A percentile compares a stretch with the other conserved stretches of the same genome.
phyloP scores from a whole-genome alignment of 306 rosid genomes.

The Vachellia collinsii region DNA sequence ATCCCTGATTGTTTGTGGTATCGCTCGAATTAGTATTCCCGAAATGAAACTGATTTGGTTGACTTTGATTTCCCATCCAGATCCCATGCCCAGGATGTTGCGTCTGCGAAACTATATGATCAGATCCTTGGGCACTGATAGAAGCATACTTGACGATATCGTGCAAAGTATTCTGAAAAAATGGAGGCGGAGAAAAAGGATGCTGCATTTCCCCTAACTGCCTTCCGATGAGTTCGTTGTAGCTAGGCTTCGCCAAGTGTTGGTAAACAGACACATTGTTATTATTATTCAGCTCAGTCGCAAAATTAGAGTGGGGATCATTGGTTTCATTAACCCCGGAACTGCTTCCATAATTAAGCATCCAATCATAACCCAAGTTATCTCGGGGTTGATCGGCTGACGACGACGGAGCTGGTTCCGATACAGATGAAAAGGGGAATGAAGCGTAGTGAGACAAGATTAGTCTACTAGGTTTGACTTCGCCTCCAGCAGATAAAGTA shows the following conservation, averaged over 20 bases:
- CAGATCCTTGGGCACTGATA: slow-evolving; percentile 36
- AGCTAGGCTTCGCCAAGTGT: slow-evolving; percentile 35
- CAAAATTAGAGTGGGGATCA: slow-evolving; percentile 28
- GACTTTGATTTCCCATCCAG: slow-evolving; percentile 47
- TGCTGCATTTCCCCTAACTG: slow-evolving; percentile 47
- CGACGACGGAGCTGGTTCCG: background rate
- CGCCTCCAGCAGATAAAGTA: slow-evolving; percentile 22
- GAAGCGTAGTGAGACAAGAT: slow-evolving; percentile 33
- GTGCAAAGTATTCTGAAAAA: slow-evolving; percentile 57
- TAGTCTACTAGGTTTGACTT: slow-evolving; percentile 1
- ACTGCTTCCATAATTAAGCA: slow-evolving; percentile 46
- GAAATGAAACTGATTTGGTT: slow-evolving; percentile 41
- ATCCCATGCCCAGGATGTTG: slow-evolving; percentile 35
- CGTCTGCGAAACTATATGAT: slow-evolving; percentile 38
- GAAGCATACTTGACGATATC: slow-evolving; percentile 60
- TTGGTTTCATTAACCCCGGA: slow-evolving; percentile 31
- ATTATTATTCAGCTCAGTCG: slow-evolving; percentile 37
- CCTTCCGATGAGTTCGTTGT: slow-evolving; percentile 40
- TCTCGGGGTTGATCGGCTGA: background rate
- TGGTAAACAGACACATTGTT: slow-evolving; percentile 35
- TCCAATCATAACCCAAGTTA: slow-evolving; percentile 58
- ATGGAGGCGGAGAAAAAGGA: slow-evolving; percentile 29
- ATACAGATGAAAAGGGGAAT: slow-evolving; percentile 29
- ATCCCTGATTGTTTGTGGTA: slow-evolving; percentile 61
- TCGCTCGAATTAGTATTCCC: slow-evolving; percentile 43